These are phyloP conservation scores for Xylaria sp. DNA, from an alignment of 2,329 filamentous ascomycete genomes.

Conservation along the genomic window DNA sequence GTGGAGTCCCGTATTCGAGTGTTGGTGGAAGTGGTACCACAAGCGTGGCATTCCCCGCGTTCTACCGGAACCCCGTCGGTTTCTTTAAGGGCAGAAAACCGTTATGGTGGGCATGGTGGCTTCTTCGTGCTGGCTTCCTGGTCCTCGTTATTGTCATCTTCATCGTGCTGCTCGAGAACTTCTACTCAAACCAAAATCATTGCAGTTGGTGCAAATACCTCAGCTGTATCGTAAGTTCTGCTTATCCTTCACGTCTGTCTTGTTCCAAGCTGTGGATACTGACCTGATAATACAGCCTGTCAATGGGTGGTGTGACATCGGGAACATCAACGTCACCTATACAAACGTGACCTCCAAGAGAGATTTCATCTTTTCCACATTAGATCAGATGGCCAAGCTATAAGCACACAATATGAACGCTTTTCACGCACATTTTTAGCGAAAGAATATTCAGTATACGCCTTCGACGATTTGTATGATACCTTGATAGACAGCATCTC, in stretches of 20 bases:
- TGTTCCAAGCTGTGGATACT: background rate
- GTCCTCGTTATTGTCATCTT: slow-evolving; percentile 86
- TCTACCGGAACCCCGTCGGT: slow-evolving; percentile 71
- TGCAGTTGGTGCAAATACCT: slow-evolving; percentile 97
- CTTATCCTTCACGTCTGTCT: background rate
- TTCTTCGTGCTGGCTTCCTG: slow-evolving; percentile 81
- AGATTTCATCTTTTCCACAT: slow-evolving; percentile 37
- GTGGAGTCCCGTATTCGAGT: slow-evolving; percentile 72
- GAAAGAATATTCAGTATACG: slow-evolving; percentile 8
- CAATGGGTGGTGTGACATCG: slow-evolving; percentile 50
- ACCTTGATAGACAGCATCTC: slow-evolving; percentile 20
- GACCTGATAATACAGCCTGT: slow-evolving; percentile 44
- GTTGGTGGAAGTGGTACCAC: slow-evolving; percentile 62
- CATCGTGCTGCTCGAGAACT: slow-evolving; percentile 88
- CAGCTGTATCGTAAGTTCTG: slow-evolving; percentile 83
- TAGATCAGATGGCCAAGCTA: slow-evolving; percentile 39
- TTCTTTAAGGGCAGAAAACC: slow-evolving; percentile 95
- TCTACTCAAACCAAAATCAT: slow-evolving; percentile 80
- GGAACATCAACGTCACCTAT: slow-evolving; percentile 44
- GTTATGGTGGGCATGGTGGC: slow-evolving; percentile 98
- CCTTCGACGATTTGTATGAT: slow-evolving; percentile 34
- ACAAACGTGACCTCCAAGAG: slow-evolving; percentile 36
- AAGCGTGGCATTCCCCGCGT: slow-evolving; percentile 61
- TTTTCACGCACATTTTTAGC: slow-evolving; percentile 4
- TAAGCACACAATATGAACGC: slow-evolving; percentile 15